Evolutionary conservation across 805 yeast species (phyloP).

Genomic region (Kluyveromyces starmeri): DNA sequence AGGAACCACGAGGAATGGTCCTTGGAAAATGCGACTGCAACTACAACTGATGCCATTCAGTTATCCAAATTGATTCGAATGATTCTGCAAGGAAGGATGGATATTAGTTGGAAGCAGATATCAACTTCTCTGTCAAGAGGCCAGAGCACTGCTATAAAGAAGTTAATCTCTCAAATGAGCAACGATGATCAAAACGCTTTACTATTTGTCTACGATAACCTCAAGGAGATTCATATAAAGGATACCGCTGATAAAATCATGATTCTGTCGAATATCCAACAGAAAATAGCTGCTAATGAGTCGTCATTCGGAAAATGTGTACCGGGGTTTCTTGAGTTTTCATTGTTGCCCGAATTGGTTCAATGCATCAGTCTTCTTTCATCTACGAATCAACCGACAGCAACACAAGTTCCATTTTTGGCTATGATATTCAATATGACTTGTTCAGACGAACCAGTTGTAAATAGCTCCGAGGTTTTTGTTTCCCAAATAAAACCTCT

Average conservation of each 20-base stretch:
- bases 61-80: constrained; percentile 31
- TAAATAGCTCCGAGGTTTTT: constrained; percentile 5
- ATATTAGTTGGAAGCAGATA: constrained; percentile 29
- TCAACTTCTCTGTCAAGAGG: constrained; percentile 17
- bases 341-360: constrained; percentile 63
- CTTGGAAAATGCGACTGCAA: constrained; percentile 59
- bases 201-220: constrained; percentile 41
- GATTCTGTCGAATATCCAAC: constrained; percentile 19
- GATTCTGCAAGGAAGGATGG: constrained; percentile 33
- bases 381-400: constrained; percentile 6
- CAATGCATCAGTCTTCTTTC: constrained; percentile 30
- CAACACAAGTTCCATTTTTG: constrained; percentile 7
- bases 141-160: constrained; percentile 12
- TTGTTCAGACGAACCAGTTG: constrained; percentile 7
- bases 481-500: constrained; percentile 38
- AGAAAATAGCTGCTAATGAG: constrained; percentile 31
- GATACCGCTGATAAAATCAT: constrained; percentile 44
- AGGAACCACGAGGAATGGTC: constrained; percentile 21
- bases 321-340: constrained; percentile 50
- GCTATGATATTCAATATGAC: constrained; percentile 7
- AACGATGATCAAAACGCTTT: constrained; percentile 30
- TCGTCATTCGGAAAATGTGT: constrained; percentile 29
- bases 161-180: neutral
- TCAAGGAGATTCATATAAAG: constrained; percentile 49
- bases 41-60: constrained; percentile 29